Percentiles rank a stretch among this genome's conserved stretches.
phyloP scores from a whole-genome alignment of 225 moss, liverwort and hornwort species.

The Pleurozium schreberi region DNA sequence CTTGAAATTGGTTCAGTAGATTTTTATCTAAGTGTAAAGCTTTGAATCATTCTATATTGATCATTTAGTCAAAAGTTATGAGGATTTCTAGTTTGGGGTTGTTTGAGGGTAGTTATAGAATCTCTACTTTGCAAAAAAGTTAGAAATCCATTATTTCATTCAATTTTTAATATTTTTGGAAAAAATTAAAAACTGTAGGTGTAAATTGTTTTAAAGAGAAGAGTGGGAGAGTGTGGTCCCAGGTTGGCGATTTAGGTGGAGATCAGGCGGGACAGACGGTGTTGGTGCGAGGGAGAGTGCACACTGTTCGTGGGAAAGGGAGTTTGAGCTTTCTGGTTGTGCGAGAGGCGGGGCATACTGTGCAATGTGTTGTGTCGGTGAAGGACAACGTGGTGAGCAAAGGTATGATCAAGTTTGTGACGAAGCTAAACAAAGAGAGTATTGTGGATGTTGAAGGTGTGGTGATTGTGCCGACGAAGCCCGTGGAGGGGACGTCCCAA shows the following conservation, averaged over 20 bases:
- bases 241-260: slow-evolving; percentile 22
- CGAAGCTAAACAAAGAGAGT: slow-evolving; percentile 63
- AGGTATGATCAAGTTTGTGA: slow-evolving; percentile 73
- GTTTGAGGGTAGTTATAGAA: no score
- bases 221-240: slow-evolving; percentile 46
- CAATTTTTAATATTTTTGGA: no score
- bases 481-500: slow-evolving; percentile 56
- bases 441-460: slow-evolving; percentile 79
- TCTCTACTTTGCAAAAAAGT: no score
- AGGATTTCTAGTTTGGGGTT: no score
- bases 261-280: slow-evolving; percentile 40
- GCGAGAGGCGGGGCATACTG: slow-evolving; percentile 65
- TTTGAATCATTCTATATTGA: no score
- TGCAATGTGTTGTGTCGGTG: slow-evolving; percentile 63
- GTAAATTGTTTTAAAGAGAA: no score
- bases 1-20: no score
- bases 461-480: slow-evolving; percentile 42
- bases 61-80: no score
- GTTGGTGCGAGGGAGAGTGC: slow-evolving; percentile 75
- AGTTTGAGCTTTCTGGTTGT: slow-evolving; percentile 59
- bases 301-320: slow-evolving; percentile 56
- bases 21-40: no score
- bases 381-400: slow-evolving; percentile 57
- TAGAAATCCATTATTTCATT: no score
- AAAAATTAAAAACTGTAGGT: no score